phyloP scores from a whole-genome alignment of 2,329 filamentous ascomycete species.

The Penicillium concentricum region DNA sequence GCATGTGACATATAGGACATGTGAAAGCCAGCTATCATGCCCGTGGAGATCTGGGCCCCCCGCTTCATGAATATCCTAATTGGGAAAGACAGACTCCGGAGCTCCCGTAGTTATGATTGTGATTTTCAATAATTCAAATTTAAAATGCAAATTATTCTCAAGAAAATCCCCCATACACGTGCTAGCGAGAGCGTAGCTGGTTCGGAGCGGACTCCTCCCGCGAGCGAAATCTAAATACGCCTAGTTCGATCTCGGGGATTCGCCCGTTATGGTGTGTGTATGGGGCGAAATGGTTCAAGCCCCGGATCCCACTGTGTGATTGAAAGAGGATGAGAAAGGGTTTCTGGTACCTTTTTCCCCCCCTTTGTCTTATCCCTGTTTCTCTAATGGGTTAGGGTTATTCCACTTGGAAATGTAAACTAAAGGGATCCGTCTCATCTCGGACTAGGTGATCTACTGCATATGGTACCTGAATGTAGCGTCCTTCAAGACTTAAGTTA shows the following conservation, averaged over 20 bases:
- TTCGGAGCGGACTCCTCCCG: background rate
- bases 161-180: background rate
- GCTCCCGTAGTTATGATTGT: background rate
- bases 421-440: background rate
- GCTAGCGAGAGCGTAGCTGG: background rate
- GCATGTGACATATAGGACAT: background rate
- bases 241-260: background rate
- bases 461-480: slow-evolving; percentile 4
- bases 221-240: background rate
- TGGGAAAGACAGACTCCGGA: background rate
- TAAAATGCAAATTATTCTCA: background rate
- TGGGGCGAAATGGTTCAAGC: background rate
- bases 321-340: background rate
- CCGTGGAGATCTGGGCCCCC: slow-evolving; percentile 1
- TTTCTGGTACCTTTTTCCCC: background rate
- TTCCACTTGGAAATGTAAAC: no score
- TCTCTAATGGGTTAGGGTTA: background rate
- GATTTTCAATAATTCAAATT: background rate
- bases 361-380: background rate
- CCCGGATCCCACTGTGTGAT: background rate
- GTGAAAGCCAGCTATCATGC: background rate
- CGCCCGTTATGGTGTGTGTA: background rate
- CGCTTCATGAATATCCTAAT: background rate
- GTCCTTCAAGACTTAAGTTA: background rate
- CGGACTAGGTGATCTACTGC: slow-evolving; percentile 8